Base-by-base conservation (phyloP, 352 stramenopile genomes). In the Globisporangium canariense region DNA sequence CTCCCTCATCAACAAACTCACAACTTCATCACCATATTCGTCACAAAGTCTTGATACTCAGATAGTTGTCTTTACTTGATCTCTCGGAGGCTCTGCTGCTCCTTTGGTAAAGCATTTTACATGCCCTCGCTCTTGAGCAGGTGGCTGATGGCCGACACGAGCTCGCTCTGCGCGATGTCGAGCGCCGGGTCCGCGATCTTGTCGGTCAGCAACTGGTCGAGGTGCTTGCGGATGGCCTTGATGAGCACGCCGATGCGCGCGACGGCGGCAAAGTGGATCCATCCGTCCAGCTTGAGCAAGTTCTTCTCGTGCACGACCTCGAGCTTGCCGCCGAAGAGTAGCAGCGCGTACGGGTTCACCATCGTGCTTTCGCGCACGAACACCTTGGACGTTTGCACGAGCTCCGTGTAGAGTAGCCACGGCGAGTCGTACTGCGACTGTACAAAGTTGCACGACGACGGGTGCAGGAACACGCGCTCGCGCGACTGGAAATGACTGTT, bases 321-420 rank as follows among this genome's bases (percentile, higher is more conserved):
- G 34, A 98, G 69, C 5, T 72, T 72, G n/a, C 98, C 98, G 22
- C 97, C 97, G 76, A 99, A 99, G 16, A 99, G 81, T 32, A 99
- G 77, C 56, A 99, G 78, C 34, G 96, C 89, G 73, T 99, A 99
- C 9, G 97, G 81, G 52, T 94, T 94, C 64, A 98, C 97, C 84
- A 99, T 98, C 13, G 97, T 99, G 45, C 85, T 94, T 74, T 99
- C 97, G 54, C 96, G 91, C 18, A 99, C 82, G 73, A 98, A 99
- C 9, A 99, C 70, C 78, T 99, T 99, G 55, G 89, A 98, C 0
- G 97, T 99, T 71, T 98, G 97, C 46, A 99, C 89, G 56, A 98
- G 74, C 50, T 97, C 86, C 67, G 94, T 90, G 75, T 98, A 99
- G 16, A 99, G 75, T 38, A 99, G 70, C 93, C 96, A 99, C 38